Percentiles rank a stretch among this genome's conserved stretches.
Conservation (phyloP, 306 rosid genomes). For the Acacia crassicarpa region DNA sequence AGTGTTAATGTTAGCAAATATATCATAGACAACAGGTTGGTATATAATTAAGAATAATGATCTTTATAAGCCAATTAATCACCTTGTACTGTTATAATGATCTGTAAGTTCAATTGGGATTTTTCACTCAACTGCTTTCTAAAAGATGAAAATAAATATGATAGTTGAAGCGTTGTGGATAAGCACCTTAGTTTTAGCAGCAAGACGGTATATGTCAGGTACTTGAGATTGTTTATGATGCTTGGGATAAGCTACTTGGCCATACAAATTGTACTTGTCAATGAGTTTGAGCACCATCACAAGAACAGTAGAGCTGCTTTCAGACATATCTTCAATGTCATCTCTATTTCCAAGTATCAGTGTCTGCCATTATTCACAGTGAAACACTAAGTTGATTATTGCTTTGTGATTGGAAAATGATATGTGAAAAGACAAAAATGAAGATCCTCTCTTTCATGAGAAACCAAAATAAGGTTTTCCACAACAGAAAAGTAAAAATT, state of each 20-base stretch:
- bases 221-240: constrained; percentile 85
- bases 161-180: neutral
- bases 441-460: neutral
- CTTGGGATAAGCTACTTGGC: constrained; percentile 87
- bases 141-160: neutral
- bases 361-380: constrained; percentile 45
- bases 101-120: neutral
- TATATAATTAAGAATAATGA: neutral
- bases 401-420: neutral
- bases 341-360: constrained; percentile 87
- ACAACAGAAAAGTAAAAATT: constrained; percentile 6
- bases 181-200: constrained; percentile 80
- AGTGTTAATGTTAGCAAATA: constrained; percentile 23
- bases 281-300: constrained; percentile 70
- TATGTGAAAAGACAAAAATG: neutral
- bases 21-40: neutral
- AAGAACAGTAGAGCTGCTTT: constrained; percentile 67
- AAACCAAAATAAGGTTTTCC: neutral
- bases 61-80: neutral
- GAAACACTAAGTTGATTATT: constrained; percentile 18
- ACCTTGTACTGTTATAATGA: neutral
- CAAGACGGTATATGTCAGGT: constrained; percentile 78
- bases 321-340: constrained; percentile 72
- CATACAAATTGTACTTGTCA: constrained; percentile 78
- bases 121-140: neutral